Conservation (phyloP, 129 eudicot genomes). For the Ambrosia artemisiifolia region DNA sequence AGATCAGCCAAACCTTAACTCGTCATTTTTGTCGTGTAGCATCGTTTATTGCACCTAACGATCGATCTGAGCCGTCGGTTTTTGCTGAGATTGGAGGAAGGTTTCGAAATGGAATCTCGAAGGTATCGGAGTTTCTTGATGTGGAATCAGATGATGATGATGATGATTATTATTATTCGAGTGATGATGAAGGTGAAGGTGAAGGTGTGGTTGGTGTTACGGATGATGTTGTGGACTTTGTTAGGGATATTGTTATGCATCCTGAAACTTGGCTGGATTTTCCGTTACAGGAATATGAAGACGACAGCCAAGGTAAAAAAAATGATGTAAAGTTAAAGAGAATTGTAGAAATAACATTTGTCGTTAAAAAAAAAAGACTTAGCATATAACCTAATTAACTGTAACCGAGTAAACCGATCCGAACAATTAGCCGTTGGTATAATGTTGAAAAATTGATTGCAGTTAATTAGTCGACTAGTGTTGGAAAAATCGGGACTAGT, state of each 20-base stretch:
- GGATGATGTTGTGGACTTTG: slow-evolving; percentile 76
- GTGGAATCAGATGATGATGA: slow-evolving; percentile 50
- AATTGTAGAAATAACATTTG: too few species aligned
- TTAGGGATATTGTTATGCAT: slow-evolving; percentile 65
- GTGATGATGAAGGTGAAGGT: slow-evolving; percentile 7
- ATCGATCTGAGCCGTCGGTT: slow-evolving; percentile 25
- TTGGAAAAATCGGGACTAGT: too few species aligned
- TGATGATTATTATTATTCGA: slow-evolving; percentile 24
- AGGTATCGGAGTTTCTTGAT: slow-evolving; percentile 74
- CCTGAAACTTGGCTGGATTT: slow-evolving; percentile 94
- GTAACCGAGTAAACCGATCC: too few species aligned
- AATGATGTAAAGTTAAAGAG: too few species aligned
- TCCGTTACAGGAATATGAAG: slow-evolving; percentile 56
- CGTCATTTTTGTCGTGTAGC: slow-evolving; percentile 89
- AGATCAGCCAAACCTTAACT: slow-evolving; percentile 72
- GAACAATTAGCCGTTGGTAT: too few species aligned
- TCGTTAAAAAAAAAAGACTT: too few species aligned
- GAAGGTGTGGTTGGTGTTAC: slow-evolving; percentile 70
- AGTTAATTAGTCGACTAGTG: too few species aligned
- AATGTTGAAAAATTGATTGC: too few species aligned
- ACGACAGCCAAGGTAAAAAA: slow-evolving; percentile 31
- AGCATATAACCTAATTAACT: too few species aligned
- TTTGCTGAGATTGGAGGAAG: slow-evolving; percentile 88
- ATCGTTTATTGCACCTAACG: slow-evolving; percentile 52
- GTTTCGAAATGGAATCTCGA: slow-evolving; percentile 66